Evolutionary conservation across 441 rosid genomes (phyloP).

Genomic region (Theobroma grandiflorum): DNA sequence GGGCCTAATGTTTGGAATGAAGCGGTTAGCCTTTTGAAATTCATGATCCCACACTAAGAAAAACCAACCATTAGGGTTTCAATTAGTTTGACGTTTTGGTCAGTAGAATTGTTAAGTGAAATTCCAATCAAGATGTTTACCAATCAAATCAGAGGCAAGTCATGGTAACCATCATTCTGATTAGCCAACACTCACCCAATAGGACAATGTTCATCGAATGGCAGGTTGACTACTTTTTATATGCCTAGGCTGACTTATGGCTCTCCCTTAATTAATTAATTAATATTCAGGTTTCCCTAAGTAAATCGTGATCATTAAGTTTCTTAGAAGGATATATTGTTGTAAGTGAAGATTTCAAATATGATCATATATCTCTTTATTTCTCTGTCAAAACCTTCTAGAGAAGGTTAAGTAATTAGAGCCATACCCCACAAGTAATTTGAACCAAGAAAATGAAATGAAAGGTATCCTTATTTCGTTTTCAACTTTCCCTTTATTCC

Average conservation of each 20-base stretch:
- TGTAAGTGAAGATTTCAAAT: not conserved
- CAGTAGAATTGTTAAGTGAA: conserved; percentile 10
- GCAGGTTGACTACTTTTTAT: conserved; percentile 12
- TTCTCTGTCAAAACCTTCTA: conserved; percentile 35
- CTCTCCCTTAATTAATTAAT: not conserved
- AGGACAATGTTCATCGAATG: conserved; percentile 6
- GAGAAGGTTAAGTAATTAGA: conserved; percentile 23
- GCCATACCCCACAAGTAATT: conserved; percentile 10
- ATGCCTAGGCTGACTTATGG: conserved; percentile 10
- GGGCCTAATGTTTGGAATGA: not conserved
- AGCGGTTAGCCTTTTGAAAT: conserved; percentile 19
- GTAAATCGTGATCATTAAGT: not conserved
- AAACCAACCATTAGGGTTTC: conserved; percentile 7
- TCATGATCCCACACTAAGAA: not conserved
- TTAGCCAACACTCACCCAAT: not conserved
- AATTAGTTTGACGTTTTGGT: conserved; percentile 16
- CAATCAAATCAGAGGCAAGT: conserved; percentile 15
- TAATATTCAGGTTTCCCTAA: not conserved
- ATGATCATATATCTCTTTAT: not conserved
- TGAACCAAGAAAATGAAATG: conserved; percentile 21
- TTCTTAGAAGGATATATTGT: conserved; percentile 17
- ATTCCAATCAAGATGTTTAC: not conserved
- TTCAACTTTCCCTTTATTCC: conserved; percentile 18
- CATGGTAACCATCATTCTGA: conserved; percentile 18
- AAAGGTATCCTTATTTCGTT: conserved; percentile 2